phyloP scores from a whole-genome alignment of 2,329 filamentous ascomycete genomes.

The Ampelomyces quisqualis region DNA sequence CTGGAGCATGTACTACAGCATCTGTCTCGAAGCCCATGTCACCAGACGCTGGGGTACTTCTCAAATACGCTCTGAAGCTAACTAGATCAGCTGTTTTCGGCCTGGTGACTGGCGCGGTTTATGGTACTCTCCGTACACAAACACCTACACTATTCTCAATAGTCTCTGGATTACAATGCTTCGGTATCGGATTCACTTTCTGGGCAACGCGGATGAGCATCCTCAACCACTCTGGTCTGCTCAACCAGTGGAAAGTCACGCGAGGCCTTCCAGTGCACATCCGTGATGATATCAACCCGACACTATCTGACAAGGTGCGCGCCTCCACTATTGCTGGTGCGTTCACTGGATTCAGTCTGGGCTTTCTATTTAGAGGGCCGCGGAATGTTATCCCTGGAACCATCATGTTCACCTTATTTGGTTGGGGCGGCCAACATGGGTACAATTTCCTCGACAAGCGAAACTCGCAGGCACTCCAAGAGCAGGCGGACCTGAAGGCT shows the following conservation, averaged over 20 bases:
- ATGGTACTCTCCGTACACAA: conserved; percentile 60
- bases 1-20: not conserved
- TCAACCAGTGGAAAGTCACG: conserved; percentile 34
- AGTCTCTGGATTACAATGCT: conserved; percentile 77
- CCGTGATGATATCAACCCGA: conserved; percentile 50
- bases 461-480: conserved; percentile 39
- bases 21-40: not conserved
- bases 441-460: conserved; percentile 56
- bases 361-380: conserved; percentile 53
- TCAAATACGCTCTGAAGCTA: too few species aligned
- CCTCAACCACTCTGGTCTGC: conserved; percentile 37
- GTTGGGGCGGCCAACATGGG: conserved; percentile 57
- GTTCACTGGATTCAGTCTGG: conserved; percentile 60
- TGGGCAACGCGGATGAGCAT: conserved; percentile 61
- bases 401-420: conserved; percentile 60
- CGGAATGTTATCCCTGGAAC: conserved; percentile 54
- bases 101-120: conserved; percentile 55
- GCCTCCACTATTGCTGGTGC: conserved; percentile 72
- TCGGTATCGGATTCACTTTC: conserved; percentile 72
- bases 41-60: too few species aligned
- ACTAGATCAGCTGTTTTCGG: conserved; percentile 61
- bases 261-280: conserved; percentile 25
- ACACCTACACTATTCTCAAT: conserved; percentile 69
- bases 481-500: conserved; percentile 38
- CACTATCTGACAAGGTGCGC: conserved; percentile 60